Percentiles rank a stretch among this genome's conserved stretches.
Evolutionary conservation across 441 rosid genomes (phyloP).

Genomic region (Populus tomentosa): DNA sequence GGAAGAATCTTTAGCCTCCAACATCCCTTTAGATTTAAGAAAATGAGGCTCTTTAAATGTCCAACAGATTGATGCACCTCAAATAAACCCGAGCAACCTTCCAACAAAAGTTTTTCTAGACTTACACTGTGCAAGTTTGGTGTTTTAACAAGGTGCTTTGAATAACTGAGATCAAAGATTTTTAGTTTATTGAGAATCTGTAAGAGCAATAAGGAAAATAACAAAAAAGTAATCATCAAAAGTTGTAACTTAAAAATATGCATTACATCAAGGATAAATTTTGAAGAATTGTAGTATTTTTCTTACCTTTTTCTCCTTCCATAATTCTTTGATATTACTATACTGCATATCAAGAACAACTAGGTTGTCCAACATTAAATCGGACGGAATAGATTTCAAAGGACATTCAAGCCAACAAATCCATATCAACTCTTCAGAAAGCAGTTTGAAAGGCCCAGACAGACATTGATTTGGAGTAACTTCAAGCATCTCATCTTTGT

Average conservation of each 20-base stretch:
- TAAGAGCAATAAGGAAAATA: background rate
- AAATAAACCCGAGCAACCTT: background rate
- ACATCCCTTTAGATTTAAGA: no score
- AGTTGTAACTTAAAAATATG: background rate
- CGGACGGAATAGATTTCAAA: no score
- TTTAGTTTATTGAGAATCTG: background rate
- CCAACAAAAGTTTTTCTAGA: background rate
- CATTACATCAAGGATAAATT: background rate
- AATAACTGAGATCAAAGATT: slow-evolving; percentile 7
- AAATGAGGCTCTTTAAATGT: no score
- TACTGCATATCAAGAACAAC: no score
- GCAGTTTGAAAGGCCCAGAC: no score
- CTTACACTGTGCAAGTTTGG: background rate
- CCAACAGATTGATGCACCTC: background rate
- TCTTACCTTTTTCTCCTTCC: slow-evolving; percentile 3
- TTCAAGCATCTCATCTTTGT: no score
- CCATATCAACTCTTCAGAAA: no score
- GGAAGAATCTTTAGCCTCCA: no score
- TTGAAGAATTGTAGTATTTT: background rate
- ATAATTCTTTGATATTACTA: no score
- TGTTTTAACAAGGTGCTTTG: background rate
- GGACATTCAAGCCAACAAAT: no score
- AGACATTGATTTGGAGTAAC: no score
- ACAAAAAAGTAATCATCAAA: background rate
- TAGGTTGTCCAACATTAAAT: no score